Conservation (phyloP, 768 basidiomycete species). For the Sporobolomyces roseus region DNA sequence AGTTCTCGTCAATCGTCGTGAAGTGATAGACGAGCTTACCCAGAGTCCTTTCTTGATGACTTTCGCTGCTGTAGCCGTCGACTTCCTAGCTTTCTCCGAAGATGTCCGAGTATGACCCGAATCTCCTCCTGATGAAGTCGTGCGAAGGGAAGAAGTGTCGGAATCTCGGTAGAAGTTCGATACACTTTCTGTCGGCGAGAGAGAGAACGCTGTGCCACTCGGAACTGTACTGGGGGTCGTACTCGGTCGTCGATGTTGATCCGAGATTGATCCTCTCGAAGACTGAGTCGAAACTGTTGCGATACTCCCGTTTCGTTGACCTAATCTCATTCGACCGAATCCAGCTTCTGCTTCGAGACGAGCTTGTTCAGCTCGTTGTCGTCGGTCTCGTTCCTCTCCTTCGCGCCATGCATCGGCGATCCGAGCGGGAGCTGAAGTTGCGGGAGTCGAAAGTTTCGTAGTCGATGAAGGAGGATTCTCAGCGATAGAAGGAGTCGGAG, state of each 20-base stretch:
- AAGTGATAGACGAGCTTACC: no score
- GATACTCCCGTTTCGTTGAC: slow-evolving; percentile 1
- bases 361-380: slow-evolving; percentile 22
- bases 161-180: neutral
- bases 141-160: slow-evolving; percentile 1
- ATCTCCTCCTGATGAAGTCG: slow-evolving; percentile 6
- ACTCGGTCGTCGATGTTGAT: neutral
- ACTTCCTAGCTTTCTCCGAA: neutral
- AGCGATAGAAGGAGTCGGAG: neutral
- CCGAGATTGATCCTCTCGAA: neutral
- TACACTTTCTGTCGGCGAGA: slow-evolving; percentile 4
- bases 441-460: neutral
- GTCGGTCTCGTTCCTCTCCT: slow-evolving; percentile 29
- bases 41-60: slow-evolving; percentile 32
- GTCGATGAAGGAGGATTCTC: neutral
- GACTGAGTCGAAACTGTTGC: slow-evolving; percentile 2
- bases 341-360: slow-evolving; percentile 21
- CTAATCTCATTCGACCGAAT: neutral
- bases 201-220: slow-evolving; percentile 7
- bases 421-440: neutral
- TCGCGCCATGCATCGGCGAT: slow-evolving; percentile 32
- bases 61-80: neutral
- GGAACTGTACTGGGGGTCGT: slow-evolving; percentile 1
- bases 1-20: no score
- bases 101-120: slow-evolving; percentile 8